These are phyloP conservation scores for Mrakia blollopis DNA, from an alignment of 768 basidiomycete genomes.

Conservation along the genomic window DNA sequence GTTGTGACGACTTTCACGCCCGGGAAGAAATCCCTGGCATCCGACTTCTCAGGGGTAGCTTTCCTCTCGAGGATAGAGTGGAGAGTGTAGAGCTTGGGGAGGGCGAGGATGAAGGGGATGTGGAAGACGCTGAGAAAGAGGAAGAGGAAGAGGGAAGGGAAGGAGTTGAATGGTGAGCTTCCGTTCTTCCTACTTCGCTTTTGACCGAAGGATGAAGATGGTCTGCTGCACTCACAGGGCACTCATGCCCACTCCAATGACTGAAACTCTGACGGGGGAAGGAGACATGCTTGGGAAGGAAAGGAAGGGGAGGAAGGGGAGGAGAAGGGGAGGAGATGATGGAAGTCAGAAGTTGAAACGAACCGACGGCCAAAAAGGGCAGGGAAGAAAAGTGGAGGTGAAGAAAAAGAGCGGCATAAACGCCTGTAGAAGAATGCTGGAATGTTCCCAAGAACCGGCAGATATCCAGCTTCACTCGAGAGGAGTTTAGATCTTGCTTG, in stretches of 20 bases:
- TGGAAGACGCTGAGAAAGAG: conserved; percentile 63
- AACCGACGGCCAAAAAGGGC: neutral
- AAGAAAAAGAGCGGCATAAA: too few species aligned
- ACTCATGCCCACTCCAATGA: conserved; percentile 70
- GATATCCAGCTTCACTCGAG: too few species aligned
- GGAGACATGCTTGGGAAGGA: neutral
- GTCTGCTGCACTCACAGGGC: conserved; percentile 13
- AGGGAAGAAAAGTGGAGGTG: too few species aligned
- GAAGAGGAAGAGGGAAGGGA: neutral
- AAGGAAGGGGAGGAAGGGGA: neutral
- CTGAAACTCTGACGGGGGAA: conserved; percentile 63
- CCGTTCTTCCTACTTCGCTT: too few species aligned
- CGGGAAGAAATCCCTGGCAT: conserved; percentile 63
- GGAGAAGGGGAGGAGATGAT: neutral
- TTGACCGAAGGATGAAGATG: neutral
- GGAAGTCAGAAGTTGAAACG: neutral
- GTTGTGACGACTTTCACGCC: conserved; percentile 55
- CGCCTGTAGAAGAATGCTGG: too few species aligned
- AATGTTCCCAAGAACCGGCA: too few species aligned
- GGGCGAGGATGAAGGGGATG: conserved; percentile 67
- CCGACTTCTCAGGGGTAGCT: conserved; percentile 58
- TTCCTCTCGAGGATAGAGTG: conserved; percentile 69
- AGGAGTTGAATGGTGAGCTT: too few species aligned
- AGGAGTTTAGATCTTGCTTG: too few species aligned
- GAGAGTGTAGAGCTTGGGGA: conserved; percentile 64